phyloP scores from a whole-genome alignment of 768 basidiomycete genomes.

The Naganishia randhawae region DNA sequence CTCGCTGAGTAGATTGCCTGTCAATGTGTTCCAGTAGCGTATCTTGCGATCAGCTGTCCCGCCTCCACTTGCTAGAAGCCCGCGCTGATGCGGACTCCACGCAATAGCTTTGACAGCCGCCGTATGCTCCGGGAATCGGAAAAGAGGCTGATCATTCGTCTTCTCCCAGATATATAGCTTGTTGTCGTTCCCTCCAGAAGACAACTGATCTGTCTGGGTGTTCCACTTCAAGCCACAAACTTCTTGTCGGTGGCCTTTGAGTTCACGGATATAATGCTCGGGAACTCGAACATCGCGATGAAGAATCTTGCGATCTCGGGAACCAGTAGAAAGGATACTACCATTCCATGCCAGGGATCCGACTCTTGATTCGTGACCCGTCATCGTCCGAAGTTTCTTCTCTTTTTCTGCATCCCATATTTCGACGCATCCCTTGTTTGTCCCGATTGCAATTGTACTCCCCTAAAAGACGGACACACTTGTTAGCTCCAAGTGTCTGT shows the following conservation, averaged over 20 bases:
- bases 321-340: conserved; percentile 80
- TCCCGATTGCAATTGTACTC: conserved; percentile 85
- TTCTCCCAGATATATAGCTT: conserved; percentile 97
- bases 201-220: conserved; percentile 60
- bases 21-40: conserved; percentile 90
- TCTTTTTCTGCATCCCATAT: conserved; percentile 87
- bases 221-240: conserved; percentile 96
- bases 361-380: conserved; percentile 81
- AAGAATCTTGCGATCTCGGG: conserved; percentile 81
- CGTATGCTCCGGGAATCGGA: conserved; percentile 93
- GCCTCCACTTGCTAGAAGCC: conserved; percentile 87
- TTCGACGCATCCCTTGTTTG: conserved; percentile 78
- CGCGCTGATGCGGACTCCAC: conserved; percentile 92
- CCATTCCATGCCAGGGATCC: conserved; percentile 93
- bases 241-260: conserved; percentile 65
- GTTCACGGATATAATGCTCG: conserved; percentile 63
- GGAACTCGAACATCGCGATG: conserved; percentile 86
- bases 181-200: conserved; percentile 96
- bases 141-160: conserved; percentile 65
- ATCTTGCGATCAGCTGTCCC: conserved; percentile 99
- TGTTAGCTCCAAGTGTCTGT: neutral
- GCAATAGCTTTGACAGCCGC: conserved; percentile 97
- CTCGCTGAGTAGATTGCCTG: conserved; percentile 76
- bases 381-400: conserved; percentile 72
- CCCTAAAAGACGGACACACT: conserved; percentile 54